A percentile compares a stretch with the other conserved stretches of the same genome.
Conservation (phyloP, 208 protist species). For the Tetramitus jugosus region DNA sequence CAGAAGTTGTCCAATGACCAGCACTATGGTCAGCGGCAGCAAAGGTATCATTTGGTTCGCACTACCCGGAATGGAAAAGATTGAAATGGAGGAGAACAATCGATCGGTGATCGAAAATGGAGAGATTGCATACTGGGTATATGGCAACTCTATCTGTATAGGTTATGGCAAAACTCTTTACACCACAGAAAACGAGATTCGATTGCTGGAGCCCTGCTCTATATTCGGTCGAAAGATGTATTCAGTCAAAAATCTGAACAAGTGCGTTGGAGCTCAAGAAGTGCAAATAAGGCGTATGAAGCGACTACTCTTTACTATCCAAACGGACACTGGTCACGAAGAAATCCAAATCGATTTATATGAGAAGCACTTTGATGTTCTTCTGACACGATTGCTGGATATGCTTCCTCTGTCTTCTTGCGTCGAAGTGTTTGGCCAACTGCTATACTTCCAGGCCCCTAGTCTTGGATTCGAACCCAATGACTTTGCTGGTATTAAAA, state of each 20-base stretch:
- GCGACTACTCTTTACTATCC: background rate
- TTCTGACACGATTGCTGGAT: background rate
- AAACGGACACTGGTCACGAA: background rate
- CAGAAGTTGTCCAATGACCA: background rate
- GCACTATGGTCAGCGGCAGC: background rate
- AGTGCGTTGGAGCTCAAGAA: background rate
- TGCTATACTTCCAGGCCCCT: background rate
- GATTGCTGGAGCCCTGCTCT: background rate
- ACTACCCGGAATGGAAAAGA: background rate
- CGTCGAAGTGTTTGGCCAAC: background rate
- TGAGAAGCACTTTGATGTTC: background rate
- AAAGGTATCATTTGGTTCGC: constrained; percentile 20
- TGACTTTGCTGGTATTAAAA: background rate
- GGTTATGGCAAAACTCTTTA: constrained; percentile 1
- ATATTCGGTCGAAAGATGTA: background rate
- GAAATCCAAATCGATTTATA: background rate
- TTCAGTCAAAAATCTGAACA: background rate
- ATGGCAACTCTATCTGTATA: background rate
- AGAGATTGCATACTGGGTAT: constrained; percentile 18
- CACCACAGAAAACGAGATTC: background rate
- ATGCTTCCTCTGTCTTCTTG: background rate
- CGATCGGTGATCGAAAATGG: background rate
- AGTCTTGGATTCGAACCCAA: background rate
- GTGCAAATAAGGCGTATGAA: background rate
- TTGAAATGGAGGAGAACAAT: background rate